Percentiles rank a stretch among this genome's conserved stretches.
Conservation (phyloP, 2,329 filamentous ascomycete genomes). For the Bipolaris gigantea region DNA sequence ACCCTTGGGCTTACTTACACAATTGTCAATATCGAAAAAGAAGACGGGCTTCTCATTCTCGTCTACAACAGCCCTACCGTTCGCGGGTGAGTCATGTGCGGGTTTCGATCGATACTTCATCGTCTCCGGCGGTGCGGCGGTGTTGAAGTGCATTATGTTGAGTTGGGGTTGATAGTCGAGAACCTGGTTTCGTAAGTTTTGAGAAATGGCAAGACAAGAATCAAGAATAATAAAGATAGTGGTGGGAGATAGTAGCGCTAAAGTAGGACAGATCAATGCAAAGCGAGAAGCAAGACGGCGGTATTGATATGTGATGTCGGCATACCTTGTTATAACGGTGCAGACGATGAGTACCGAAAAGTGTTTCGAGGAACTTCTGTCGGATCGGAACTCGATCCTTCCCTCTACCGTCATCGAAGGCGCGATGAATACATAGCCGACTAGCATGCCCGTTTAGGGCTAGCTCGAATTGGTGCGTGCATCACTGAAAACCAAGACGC, state of each 20-base stretch:
- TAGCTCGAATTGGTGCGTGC: slow-evolving; percentile 20
- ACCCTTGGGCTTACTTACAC: slow-evolving; percentile 55
- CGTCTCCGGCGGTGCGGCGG: slow-evolving; percentile 9
- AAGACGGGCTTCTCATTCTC: slow-evolving; percentile 56
- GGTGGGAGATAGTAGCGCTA: background rate
- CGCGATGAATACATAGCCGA: slow-evolving; percentile 14
- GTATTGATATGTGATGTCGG: background rate
- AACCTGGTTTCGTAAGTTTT: background rate
- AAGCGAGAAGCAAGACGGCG: background rate
- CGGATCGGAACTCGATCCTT: background rate
- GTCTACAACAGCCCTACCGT: slow-evolving; percentile 23
- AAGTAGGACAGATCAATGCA: background rate
- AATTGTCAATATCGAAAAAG: slow-evolving; percentile 97
- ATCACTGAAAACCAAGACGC: slow-evolving; percentile 14
- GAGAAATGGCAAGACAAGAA: background rate
- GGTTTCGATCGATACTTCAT: slow-evolving; percentile 6
- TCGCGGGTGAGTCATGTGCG: slow-evolving; percentile 8
- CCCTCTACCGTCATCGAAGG: slow-evolving; percentile 12
- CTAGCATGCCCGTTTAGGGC: slow-evolving; percentile 9
- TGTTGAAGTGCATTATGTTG: slow-evolving; percentile 7
- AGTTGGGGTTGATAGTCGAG: background rate
- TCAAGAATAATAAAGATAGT: background rate
- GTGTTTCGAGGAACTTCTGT: background rate
- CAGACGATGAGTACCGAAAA: background rate
- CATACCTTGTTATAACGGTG: background rate